Percentiles rank a stretch among this genome's conserved stretches.
Conservation (phyloP, 345 rosid genomes). For the Citrus glauca region DNA sequence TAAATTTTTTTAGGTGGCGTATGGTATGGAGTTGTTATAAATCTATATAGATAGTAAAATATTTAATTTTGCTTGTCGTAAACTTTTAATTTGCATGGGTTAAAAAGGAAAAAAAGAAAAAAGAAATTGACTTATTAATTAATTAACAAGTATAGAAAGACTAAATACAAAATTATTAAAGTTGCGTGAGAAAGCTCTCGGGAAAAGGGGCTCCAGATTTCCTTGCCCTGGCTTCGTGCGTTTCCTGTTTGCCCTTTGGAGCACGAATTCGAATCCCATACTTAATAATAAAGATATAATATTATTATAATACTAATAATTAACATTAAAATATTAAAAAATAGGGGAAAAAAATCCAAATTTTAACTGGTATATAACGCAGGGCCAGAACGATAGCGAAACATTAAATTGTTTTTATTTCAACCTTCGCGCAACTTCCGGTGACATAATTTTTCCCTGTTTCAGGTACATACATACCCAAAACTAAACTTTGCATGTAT, state of each 20-base stretch:
- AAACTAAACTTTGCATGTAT: background rate
- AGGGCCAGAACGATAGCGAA: background rate
- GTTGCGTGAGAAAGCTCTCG: background rate
- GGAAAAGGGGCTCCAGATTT: background rate
- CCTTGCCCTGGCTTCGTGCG: background rate
- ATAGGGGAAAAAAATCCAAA: background rate
- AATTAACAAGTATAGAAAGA: background rate
- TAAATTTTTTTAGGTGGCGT: too few relatives aligned
- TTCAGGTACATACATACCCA: background rate
- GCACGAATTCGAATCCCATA: background rate
- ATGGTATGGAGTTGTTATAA: too few relatives aligned
- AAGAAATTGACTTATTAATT: background rate
- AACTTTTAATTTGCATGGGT: background rate
- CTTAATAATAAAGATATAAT: background rate
- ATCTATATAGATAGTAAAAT: too few relatives aligned
- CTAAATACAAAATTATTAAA: background rate
- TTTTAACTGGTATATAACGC: background rate
- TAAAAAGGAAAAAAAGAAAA: background rate
- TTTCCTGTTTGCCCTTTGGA: background rate
- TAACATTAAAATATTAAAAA: background rate
- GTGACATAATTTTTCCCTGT: background rate
- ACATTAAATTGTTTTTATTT: background rate
- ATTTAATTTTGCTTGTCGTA: too few relatives aligned
- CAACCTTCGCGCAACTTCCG: background rate
- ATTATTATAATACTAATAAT: too few relatives aligned